Conservation (phyloP, 306 rosid genomes). For the Lotus japonicus region DNA sequence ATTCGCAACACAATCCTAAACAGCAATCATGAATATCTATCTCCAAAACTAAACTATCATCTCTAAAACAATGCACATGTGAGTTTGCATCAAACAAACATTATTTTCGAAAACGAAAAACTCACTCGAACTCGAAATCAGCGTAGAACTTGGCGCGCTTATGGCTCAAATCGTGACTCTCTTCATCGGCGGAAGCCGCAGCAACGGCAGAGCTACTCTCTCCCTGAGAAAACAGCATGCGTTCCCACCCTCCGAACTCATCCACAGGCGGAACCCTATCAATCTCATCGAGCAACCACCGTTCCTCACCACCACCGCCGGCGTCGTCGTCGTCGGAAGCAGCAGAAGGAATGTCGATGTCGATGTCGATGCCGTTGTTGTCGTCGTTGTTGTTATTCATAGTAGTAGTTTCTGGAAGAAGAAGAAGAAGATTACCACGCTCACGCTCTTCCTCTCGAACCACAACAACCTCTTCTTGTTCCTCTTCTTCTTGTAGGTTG, state of each 20-base stretch:
- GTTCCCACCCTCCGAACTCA: conserved; percentile 30
- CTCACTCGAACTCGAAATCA: conserved; percentile 63
- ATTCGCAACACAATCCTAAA: background rate
- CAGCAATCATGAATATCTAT: background rate
- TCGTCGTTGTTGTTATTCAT: conserved; percentile 2
- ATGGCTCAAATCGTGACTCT: conserved; percentile 54
- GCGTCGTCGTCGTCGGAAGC: background rate
- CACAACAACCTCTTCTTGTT: conserved; percentile 36
- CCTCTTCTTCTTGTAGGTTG: conserved; percentile 45
- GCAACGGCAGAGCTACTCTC: conserved; percentile 55
- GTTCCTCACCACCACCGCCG: conserved; percentile 13
- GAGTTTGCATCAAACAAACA: background rate
- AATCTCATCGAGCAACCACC: conserved; percentile 37
- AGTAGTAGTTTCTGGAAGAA: background rate
- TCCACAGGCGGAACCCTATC: conserved; percentile 24
- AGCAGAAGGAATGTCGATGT: background rate
- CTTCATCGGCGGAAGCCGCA: conserved; percentile 25
- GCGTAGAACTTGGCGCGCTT: conserved; percentile 82
- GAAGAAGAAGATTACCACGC: background rate
- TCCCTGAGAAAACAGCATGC: conserved; percentile 40
- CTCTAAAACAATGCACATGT: background rate
- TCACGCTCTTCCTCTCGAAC: conserved; percentile 14
- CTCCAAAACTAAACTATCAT: too few species aligned
- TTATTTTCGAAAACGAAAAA: background rate
- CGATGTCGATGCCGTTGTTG: too few species aligned